Conservation (phyloP, 192 early-diverging fungal genomes). For the Jimgerdemannia lactiflua region DNA sequence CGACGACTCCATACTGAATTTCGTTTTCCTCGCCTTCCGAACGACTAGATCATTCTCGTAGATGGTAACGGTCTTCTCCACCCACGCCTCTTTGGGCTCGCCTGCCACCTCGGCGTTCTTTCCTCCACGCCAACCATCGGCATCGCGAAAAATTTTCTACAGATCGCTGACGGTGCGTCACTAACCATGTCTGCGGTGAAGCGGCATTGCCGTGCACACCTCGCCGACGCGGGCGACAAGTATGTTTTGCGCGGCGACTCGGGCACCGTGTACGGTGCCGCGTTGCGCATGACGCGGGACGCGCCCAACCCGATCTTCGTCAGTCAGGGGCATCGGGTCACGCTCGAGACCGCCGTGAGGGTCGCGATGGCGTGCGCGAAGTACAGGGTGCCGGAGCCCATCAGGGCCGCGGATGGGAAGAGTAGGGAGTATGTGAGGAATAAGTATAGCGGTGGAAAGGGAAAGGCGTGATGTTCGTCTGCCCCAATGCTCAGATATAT, state of each 20-base stretch:
- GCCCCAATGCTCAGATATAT: too few species aligned
- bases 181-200: slow-evolving; percentile 56
- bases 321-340: slow-evolving; percentile 76
- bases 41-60: slow-evolving; percentile 9
- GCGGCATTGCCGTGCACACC: not conserved
- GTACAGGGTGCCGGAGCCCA: slow-evolving; percentile 85
- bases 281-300: slow-evolving; percentile 36
- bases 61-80: slow-evolving; percentile 83
- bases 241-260: slow-evolving; percentile 39
- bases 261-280: slow-evolving; percentile 46
- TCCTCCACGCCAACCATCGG: slow-evolving; percentile 79
- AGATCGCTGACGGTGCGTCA: slow-evolving; percentile 55
- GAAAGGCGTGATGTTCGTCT: too few species aligned
- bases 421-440: slow-evolving; percentile 53
- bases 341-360: slow-evolving; percentile 63
- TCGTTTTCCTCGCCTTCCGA: not conserved
- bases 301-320: slow-evolving; percentile 87
- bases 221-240: slow-evolving; percentile 35
- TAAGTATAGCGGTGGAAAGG: too few species aligned
- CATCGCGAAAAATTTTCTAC: slow-evolving; percentile 87
- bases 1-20: too few species aligned
- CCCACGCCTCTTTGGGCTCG: slow-evolving; percentile 84
- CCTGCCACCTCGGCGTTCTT: slow-evolving; percentile 78
- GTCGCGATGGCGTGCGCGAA: slow-evolving; percentile 61
- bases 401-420: slow-evolving; percentile 78